Evolutionary conservation across 2,329 filamentous ascomycete genomes (phyloP), one percentile per base, ranked within the genome.

Genomic region (Colletotrichum zoysiae): DNA sequence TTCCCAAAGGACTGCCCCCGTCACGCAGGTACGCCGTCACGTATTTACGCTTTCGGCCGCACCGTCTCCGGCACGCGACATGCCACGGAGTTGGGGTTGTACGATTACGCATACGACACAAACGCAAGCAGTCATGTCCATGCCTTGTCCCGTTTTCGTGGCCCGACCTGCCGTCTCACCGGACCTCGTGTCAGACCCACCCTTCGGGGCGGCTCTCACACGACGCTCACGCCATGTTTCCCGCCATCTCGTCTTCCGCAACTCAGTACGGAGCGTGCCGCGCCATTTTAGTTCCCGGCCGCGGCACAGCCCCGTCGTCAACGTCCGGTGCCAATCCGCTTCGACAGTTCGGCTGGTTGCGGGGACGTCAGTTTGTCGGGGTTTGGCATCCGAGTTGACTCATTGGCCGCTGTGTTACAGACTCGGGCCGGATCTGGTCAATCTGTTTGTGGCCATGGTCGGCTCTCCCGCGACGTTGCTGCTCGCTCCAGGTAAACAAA

Each of bases 121-220:
- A 59, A 69, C 53, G 69, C 69, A 71, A 64, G 65, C 65, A 69
- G 65, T 58, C 68, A 44, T 18, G 35, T 40, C 38, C 38, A 61
- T 42, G 48, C 50, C 63, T 38, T 26, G 51, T 35, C 14, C 53
- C 40, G 56, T 61, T 26, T 26, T 23, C 53, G 42, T 26, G 59
- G 58, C 59, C 59, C 53, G 65, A 64, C 9, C 46, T 55, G 46
- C 38, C 56, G 65, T 69, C 65, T 64, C 55, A 60, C 55, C 59
- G 18, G 42, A 30, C 44, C 69, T 64, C 59, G 30, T 67, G 65
- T 40, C 65, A 60, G 59, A 59, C 33, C 65, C 69, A 59, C 55
- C 64, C 69, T 64, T 71, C 46, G 69, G 65, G 55, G 65, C 65
- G 46, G 59, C 8, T 58, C 69, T 55, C 55, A 53, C 65, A 63